Percentiles rank a stretch among this genome's conserved stretches.
Conservation (phyloP, 179 eudicot species). For the Beta macrorhiza region DNA sequence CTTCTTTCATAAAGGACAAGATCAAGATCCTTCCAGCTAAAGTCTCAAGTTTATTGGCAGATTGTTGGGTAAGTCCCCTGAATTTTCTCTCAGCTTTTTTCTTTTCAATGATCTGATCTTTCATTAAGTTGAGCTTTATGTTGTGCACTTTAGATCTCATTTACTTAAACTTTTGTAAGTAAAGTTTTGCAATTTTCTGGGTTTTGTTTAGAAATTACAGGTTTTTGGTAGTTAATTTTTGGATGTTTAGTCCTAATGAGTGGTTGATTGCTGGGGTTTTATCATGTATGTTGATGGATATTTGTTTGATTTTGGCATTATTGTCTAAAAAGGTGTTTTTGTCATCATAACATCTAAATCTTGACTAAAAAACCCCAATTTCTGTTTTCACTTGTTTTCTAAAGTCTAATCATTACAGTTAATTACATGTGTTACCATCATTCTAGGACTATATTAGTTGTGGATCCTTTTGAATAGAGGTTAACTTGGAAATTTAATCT, state of each 20-base stretch:
- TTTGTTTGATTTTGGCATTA: conserved; percentile 18
- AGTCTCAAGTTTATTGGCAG: neutral
- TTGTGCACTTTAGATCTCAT: conserved; percentile 25
- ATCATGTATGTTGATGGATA: conserved; percentile 12
- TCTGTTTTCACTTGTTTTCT: neutral
- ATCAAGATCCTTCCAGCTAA: conserved; percentile 15
- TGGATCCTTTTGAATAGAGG: neutral
- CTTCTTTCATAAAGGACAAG: conserved; percentile 20
- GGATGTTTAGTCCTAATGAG: neutral
- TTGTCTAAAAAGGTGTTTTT: conserved; percentile 16
- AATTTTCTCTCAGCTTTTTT: neutral
- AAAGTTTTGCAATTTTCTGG: neutral
- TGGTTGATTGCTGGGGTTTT: conserved; percentile 3
- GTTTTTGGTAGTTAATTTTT: neutral
- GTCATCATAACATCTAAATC: conserved; percentile 19
- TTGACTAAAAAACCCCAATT: neutral
- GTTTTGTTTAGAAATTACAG: neutral
- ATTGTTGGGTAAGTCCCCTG: conserved; percentile 17
- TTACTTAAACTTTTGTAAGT: neutral
- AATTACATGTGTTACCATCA: conserved; percentile 14
- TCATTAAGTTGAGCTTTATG: neutral
- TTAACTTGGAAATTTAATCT: neutral
- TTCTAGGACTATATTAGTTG: conserved; percentile 18
- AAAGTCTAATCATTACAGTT: conserved; percentile 15
- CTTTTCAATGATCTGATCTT: conserved; percentile 13